phyloP scores from a whole-genome alignment of 495 filamentous ascomycete genomes.

The Lasiosphaeria ovina region DNA sequence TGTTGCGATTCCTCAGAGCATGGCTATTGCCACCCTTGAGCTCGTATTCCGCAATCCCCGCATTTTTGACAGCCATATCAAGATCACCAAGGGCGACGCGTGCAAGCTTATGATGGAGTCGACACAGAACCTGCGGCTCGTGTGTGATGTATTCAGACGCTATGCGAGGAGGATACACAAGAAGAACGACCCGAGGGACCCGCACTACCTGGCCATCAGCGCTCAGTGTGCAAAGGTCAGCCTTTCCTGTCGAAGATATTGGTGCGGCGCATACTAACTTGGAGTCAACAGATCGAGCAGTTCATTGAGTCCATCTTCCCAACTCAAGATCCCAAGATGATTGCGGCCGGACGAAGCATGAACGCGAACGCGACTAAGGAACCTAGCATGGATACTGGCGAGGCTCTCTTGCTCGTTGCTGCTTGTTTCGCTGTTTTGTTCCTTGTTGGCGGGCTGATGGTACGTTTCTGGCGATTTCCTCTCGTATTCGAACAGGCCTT shows the following conservation, averaged over 20 bases:
- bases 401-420: conserved; percentile 35
- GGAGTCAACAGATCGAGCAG: conserved; percentile 73
- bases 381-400: conserved; percentile 31
- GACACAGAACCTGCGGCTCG: conserved; percentile 77
- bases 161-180: conserved; percentile 81
- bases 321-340: conserved; percentile 51
- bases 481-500: conserved; percentile 6
- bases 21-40: conserved; percentile 94
- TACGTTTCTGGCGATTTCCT: conserved; percentile 25
- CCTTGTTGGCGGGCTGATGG: conserved; percentile 45
- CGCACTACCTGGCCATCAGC: conserved; percentile 91
- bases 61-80: conserved; percentile 85
- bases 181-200: conserved; percentile 93
- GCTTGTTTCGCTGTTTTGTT: conserved; percentile 34
- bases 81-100: conserved; percentile 94
- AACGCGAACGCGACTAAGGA: conserved; percentile 17
- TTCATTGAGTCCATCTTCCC: conserved; percentile 97
- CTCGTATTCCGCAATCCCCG: conserved; percentile 88
- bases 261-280: conserved; percentile 6
- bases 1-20: conserved; percentile 93
- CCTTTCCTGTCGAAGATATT: conserved; percentile 1
- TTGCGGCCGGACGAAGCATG: conserved; percentile 29
- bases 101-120: conserved; percentile 89
- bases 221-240: conserved; percentile 83
- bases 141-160: conserved; percentile 75